Conservation (phyloP, 2,329 filamentous ascomycete genomes). For the Fusarium pilosicola region DNA sequence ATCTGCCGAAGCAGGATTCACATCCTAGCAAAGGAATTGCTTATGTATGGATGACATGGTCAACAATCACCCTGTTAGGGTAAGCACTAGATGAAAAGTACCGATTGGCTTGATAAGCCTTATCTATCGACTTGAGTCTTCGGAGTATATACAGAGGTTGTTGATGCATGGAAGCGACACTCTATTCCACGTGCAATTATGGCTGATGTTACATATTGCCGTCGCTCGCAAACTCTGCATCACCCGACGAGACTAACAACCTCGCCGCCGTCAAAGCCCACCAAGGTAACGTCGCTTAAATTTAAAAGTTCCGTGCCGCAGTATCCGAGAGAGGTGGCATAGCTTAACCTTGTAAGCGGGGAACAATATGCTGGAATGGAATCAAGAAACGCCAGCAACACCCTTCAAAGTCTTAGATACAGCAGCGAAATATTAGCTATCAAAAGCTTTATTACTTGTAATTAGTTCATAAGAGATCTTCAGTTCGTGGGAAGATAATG, state of each 20-base stretch:
- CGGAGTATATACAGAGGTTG: too few relatives aligned
- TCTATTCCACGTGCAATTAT: background rate
- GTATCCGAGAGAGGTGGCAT: background rate
- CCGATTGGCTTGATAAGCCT: background rate
- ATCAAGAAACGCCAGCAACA: background rate
- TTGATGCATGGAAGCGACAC: background rate
- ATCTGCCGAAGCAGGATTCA: background rate
- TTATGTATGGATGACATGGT: background rate
- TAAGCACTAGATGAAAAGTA: background rate
- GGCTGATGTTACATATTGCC: background rate
- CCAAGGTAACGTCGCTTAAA: background rate
- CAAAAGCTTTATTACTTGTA: accelerated
- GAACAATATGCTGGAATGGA: too few relatives aligned
- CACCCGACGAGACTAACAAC: accelerated
- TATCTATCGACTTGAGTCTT: background rate
- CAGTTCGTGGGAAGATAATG: accelerated
- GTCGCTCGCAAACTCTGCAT: background rate
- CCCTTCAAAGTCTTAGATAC: too few relatives aligned
- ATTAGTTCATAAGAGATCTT: too few relatives aligned
- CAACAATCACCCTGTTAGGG: background rate
- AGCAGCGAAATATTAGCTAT: too few relatives aligned
- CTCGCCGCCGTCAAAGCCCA: too few relatives aligned
- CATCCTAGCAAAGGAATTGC: background rate
- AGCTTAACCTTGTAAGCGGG: background rate
- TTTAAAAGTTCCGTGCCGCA: background rate